Percentiles rank a stretch among this genome's conserved stretches.
phyloP scores from a whole-genome alignment of 1,284 basidiomycete species.

The Ustilago nuda region DNA sequence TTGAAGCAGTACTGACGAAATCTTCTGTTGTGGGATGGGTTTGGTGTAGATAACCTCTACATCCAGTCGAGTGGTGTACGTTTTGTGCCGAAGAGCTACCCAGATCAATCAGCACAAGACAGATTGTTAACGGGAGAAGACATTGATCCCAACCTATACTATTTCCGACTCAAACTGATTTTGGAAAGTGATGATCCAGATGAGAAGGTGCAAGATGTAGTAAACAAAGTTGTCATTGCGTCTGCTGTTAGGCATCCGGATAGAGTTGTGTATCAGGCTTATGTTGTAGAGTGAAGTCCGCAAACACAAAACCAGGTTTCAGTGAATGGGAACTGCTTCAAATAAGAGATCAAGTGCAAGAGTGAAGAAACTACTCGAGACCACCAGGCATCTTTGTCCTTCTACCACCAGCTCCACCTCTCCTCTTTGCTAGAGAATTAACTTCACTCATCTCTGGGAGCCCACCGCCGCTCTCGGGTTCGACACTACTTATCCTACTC shows the following conservation, averaged over 20 bases:
- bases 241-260: conserved; percentile 29
- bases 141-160: conserved; percentile 32
- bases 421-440: conserved; percentile 23
- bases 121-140: conserved; percentile 19
- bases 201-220: conserved; percentile 30
- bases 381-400: conserved; percentile 37
- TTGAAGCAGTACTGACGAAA: background rate
- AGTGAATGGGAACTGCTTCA: too few species aligned
- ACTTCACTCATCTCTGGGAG: conserved; percentile 14
- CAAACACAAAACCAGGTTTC: background rate
- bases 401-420: conserved; percentile 6
- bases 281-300: conserved; percentile 28
- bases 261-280: conserved; percentile 35
- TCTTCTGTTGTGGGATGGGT: background rate
- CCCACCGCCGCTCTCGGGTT: conserved; percentile 11
- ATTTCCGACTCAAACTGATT: conserved; percentile 35
- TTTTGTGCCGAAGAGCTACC: conserved; percentile 22
- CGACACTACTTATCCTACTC: conserved; percentile 40
- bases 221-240: conserved; percentile 41
- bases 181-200: conserved; percentile 39
- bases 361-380: conserved; percentile 25
- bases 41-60: conserved; percentile 22
- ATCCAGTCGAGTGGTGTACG: conserved; percentile 36
- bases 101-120: conserved; percentile 22
- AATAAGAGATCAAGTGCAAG: background rate